Conservation (phyloP, 1,284 basidiomycete genomes). For the Tausonia pullulans region DNA sequence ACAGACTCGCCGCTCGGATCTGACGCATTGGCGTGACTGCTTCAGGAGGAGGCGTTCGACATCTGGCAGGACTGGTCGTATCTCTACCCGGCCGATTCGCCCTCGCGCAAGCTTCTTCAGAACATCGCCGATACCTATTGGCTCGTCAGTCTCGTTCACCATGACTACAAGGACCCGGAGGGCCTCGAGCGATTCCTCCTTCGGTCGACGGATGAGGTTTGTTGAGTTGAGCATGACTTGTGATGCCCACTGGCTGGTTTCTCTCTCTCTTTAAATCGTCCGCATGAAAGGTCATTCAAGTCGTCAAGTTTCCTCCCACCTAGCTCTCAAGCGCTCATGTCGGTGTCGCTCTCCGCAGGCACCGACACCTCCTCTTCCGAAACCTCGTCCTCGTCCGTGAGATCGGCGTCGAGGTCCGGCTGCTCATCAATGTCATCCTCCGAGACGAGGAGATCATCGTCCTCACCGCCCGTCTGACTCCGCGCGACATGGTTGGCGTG, state of each 20-base stretch:
- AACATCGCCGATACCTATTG: slow-evolving; percentile 61
- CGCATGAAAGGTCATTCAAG: no score
- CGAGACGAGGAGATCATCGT: neutral
- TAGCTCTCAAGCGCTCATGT: no score
- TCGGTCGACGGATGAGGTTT: neutral
- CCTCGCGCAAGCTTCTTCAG: slow-evolving; percentile 62
- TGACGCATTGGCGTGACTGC: neutral
- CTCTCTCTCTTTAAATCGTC: no score
- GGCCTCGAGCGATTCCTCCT: slow-evolving; percentile 79
- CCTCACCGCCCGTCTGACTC: neutral
- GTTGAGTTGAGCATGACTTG: neutral
- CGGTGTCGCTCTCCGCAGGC: no score
- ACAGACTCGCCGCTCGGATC: no score
- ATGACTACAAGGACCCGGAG: slow-evolving; percentile 75
- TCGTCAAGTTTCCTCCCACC: no score
- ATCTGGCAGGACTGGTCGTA: slow-evolving; percentile 94
- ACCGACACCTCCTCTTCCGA: no score
- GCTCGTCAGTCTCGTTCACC: slow-evolving; percentile 88
- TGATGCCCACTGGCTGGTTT: no score
- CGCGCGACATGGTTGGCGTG: neutral
- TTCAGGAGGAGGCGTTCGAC: slow-evolving; percentile 86
- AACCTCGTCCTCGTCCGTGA: neutral
- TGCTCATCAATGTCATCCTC: slow-evolving; percentile 3
- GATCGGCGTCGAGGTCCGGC: slow-evolving; percentile 7
- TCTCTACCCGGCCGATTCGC: slow-evolving; percentile 65